Evolutionary conservation across 768 basidiomycete species (phyloP).

Genomic region (Leccinum longicurvipes): DNA sequence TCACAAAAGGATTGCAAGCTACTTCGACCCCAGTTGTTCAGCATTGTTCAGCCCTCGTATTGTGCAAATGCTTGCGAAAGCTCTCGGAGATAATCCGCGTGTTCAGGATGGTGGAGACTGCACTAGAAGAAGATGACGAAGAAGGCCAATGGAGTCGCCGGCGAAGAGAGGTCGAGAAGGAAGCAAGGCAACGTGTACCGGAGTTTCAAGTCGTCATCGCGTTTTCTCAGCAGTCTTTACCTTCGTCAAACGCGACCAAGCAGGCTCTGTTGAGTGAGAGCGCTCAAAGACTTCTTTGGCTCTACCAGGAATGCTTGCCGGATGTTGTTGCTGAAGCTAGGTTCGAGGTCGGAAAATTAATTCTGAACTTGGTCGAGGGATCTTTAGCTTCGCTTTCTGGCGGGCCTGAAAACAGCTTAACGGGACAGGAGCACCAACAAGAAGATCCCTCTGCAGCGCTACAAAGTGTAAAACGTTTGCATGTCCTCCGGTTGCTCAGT

Average conservation of each 20-base stretch:
- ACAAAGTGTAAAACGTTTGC: slow-evolving; percentile 66
- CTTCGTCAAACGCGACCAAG: slow-evolving; percentile 38
- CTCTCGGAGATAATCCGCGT: slow-evolving; percentile 50
- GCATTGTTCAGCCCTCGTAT: slow-evolving; percentile 76
- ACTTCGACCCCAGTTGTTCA: slow-evolving; percentile 67
- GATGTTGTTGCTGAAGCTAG: slow-evolving; percentile 70
- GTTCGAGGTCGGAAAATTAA: slow-evolving; percentile 83
- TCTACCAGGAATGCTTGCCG: slow-evolving; percentile 80
- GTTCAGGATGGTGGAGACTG: slow-evolving; percentile 47
- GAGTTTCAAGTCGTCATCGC: slow-evolving; percentile 85
- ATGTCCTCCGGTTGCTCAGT: slow-evolving; percentile 69
- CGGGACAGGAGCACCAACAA: slow-evolving; percentile 10
- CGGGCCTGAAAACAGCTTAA: slow-evolving; percentile 1
- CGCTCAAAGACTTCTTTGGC: slow-evolving; percentile 76
- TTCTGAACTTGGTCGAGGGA: slow-evolving; percentile 45
- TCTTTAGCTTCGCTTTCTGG: slow-evolving; percentile 21
- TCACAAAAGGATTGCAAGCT: slow-evolving; percentile 81
- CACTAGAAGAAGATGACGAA: slow-evolving; percentile 58
- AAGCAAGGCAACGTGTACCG: slow-evolving; percentile 73
- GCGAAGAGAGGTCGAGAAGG: slow-evolving; percentile 66
- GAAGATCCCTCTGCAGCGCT: slow-evolving; percentile 26
- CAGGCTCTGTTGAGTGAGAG: slow-evolving; percentile 71
- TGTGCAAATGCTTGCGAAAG: slow-evolving; percentile 76
- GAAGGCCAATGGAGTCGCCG: slow-evolving; percentile 74
- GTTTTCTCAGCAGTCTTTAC: slow-evolving; percentile 58